phyloP scores from a whole-genome alignment of 768 basidiomycete genomes.

The Mycena rosella region DNA sequence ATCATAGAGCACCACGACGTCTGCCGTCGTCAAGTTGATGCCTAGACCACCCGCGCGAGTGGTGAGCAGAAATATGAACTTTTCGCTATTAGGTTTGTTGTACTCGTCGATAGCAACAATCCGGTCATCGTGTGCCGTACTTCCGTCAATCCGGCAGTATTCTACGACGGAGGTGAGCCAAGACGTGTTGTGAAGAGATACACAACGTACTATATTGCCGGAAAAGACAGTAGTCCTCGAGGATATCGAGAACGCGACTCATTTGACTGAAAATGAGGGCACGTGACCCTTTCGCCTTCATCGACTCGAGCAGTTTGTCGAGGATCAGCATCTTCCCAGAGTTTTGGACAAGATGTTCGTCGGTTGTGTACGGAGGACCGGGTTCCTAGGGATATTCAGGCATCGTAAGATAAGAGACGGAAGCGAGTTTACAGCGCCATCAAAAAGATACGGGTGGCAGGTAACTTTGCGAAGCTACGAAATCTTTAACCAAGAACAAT shows the following conservation, averaged over 20 bases:
- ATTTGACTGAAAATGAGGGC: slow-evolving; percentile 99
- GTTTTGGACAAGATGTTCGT: slow-evolving; percentile 95
- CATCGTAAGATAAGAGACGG: neutral
- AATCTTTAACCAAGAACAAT: neutral
- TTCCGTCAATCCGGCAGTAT: slow-evolving; percentile 97
- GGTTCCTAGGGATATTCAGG: slow-evolving; percentile 74
- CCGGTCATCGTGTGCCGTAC: slow-evolving; percentile 96
- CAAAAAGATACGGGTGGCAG: slow-evolving; percentile 93
- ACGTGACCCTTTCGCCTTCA: slow-evolving; percentile 95
- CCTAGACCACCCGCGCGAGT: slow-evolving; percentile 98
- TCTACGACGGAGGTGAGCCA: slow-evolving; percentile 57
- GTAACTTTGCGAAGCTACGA: slow-evolving; percentile 83
- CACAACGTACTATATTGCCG: slow-evolving; percentile 81
- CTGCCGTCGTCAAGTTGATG: slow-evolving; percentile 95
- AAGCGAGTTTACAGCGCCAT: slow-evolving; percentile 79
- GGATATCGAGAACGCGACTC: slow-evolving; percentile 97
- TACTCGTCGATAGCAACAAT: slow-evolving; percentile 97
- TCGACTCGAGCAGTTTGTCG: slow-evolving; percentile 88
- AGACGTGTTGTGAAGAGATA: neutral
- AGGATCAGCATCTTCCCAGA: slow-evolving; percentile 98
- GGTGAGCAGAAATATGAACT: slow-evolving; percentile 96
- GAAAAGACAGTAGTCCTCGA: slow-evolving; percentile 98
- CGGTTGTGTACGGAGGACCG: slow-evolving; percentile 97
- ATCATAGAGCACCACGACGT: slow-evolving; percentile 95
- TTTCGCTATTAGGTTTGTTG: slow-evolving; percentile 93